These are phyloP conservation scores for Nicotiana knightiana DNA, from an alignment of 257 asterid genomes.

Conservation along the genomic window DNA sequence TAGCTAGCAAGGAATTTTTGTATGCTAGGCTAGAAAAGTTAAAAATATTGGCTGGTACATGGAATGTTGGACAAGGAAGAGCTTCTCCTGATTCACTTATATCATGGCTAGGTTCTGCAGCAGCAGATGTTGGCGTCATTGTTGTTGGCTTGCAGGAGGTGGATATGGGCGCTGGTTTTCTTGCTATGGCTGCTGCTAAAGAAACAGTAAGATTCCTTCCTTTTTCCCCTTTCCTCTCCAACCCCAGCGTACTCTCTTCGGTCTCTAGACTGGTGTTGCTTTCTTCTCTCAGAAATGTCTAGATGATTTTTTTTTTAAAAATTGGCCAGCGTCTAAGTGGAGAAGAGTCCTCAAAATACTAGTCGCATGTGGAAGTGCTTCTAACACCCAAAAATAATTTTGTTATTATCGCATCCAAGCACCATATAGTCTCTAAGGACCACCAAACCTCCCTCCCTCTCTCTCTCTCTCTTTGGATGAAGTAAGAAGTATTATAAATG, in stretches of 20 bases:
- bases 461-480: too few relatives aligned
- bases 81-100: conserved; percentile 81
- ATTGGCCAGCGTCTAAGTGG: not conserved
- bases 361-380: not conserved
- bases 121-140: conserved; percentile 60
- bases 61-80: conserved; percentile 98
- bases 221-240: conserved; percentile 1
- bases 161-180: conserved; percentile 99
- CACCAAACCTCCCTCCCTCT: not conserved
- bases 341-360: not conserved
- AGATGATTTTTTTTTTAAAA: not conserved
- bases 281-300: not conserved
- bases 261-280: not conserved
- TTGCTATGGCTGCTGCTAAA: conserved; percentile 98
- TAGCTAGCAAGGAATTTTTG: conserved; percentile 67
- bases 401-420: not conserved
- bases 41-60: conserved; percentile 89
- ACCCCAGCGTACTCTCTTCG: not conserved
- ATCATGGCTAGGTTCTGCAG: conserved; percentile 86
- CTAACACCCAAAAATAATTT: not conserved
- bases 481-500: too few relatives aligned
- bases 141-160: conserved; percentile 96
- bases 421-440: not conserved
- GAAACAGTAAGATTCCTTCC: conserved; percentile 63
- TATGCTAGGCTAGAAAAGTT: conserved; percentile 75